Conservation (phyloP, 1,139 yeast genomes). For the Geotrichum candidum region DNA sequence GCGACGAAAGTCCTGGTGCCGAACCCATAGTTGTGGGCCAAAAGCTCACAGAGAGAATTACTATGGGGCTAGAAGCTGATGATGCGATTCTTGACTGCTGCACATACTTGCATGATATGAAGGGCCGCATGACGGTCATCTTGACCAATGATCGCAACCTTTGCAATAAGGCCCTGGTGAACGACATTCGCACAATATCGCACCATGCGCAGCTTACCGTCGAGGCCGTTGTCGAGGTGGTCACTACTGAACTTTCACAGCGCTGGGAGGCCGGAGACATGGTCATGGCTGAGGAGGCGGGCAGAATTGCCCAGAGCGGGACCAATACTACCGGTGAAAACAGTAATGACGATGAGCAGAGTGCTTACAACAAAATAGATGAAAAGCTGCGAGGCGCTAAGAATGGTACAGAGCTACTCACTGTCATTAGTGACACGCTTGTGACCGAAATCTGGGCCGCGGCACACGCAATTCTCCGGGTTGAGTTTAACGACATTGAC, state of each 20-base stretch:
- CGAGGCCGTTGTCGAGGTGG: neutral
- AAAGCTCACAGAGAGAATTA: constrained; percentile 48
- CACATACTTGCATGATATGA: constrained; percentile 47
- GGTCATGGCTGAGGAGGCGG: neutral
- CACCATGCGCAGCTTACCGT: neutral
- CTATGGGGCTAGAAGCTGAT: constrained; percentile 47
- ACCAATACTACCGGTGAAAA: neutral
- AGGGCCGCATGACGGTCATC: constrained; percentile 47
- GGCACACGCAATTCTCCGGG: neutral
- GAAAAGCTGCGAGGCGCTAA: neutral
- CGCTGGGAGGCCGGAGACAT: neutral
- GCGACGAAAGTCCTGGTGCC: constrained; percentile 10
- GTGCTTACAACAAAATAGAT: neutral
- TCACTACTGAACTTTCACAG: neutral
- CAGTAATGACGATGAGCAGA: neutral
- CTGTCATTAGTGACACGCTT: neutral
- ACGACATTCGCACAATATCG: constrained; percentile 64
- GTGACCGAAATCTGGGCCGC: neutral
- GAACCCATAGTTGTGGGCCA: constrained; percentile 60
- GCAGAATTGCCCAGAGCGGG: neutral
- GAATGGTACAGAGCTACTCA: neutral
- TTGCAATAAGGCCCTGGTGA: constrained; percentile 68
- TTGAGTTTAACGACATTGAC: neutral
- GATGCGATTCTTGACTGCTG: constrained; percentile 87
- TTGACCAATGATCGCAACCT: constrained; percentile 80